These are phyloP conservation scores for Cladosporium phlei DNA, from an alignment of 2,329 filamentous ascomycete genomes.

Conservation along the genomic window DNA sequence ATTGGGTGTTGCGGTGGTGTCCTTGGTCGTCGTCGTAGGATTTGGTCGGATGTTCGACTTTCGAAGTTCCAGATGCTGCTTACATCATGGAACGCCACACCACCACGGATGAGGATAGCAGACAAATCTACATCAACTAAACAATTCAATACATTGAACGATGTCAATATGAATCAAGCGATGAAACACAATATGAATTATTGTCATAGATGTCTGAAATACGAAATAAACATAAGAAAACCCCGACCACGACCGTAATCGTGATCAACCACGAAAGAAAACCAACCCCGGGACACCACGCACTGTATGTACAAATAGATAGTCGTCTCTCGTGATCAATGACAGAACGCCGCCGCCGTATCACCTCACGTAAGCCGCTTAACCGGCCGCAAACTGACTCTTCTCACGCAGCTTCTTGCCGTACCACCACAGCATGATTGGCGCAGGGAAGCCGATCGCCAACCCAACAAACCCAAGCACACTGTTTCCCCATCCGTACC, in stretches of 20 bases:
- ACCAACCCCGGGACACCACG: too few species aligned
- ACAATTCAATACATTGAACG: neutral
- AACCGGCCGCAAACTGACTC: constrained; percentile 33
- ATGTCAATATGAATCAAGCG: neutral
- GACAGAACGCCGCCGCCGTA: too few species aligned
- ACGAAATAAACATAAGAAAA: neutral
- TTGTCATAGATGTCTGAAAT: neutral
- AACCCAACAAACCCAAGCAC: constrained; percentile 54
- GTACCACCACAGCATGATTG: constrained; percentile 43
- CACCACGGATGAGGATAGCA: neutral
- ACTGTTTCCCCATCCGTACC: constrained; percentile 49
- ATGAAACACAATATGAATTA: neutral
- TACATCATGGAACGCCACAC: constrained; percentile 5
- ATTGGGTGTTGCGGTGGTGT: constrained; percentile 18
- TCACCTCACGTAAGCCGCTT: constrained; percentile 9
- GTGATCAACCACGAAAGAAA: neutral
- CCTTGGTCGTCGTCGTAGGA: neutral
- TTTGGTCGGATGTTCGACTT: constrained; percentile 1
- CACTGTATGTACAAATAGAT: constrained; percentile 7
- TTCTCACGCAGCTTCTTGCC: constrained; percentile 35
- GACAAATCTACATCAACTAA: neutral
- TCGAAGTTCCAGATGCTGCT: constrained; percentile 9
- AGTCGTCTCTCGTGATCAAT: constrained; percentile 11
- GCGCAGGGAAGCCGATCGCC: constrained; percentile 47
- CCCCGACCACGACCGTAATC: neutral